Evolutionary conservation across 2,329 filamentous ascomycete species (phyloP), one percentile per base, ranked within the genome.

Genomic region (Pseudogymnoascus sp.): DNA sequence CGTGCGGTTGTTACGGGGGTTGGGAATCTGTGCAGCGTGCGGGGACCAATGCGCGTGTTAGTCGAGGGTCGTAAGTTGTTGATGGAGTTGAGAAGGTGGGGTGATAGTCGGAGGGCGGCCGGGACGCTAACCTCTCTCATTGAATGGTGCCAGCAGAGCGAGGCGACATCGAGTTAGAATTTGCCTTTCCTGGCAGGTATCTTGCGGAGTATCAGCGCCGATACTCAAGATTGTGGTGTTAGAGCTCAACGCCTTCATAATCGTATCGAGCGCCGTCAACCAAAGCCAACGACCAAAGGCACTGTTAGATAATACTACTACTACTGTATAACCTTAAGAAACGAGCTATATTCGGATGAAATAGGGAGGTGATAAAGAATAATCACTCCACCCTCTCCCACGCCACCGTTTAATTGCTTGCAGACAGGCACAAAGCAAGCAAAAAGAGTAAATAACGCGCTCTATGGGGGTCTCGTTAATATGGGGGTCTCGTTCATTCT

Each of bases 1-100:
- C 73, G 72, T 15, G 80, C 76, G 0, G 76, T 79, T 62, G 73
- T 84, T 7, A 77, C 75, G 7, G 80, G 79, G 2, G 79, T 83
- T 1, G 82, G 81, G 0, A 77, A 83, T 65, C 70, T 82, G 4
- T 78, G 74, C 65, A 68, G 59, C 63, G 62, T 22, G 22, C 61
- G 71, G 39, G 76, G 76, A 1, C 74, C 76, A 4, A 68, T 72
- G 60, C 67, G 71, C 33, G 69, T 75, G 2, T 59, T 78, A 25
- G 65, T 66, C 4, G 72, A 76, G 63, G 77, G 76, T 3, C 72
- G 70, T 62, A 73, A 73, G 50, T 70, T 72, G 0, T 63, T 78
- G n/a, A 65, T 64, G n/a, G 62, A 67, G n/a, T 63, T 65, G 60
- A 65, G 62, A 47, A 61, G 53, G 9, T 68, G 66, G 66, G 66